These are phyloP conservation scores for Peronospora farinosa DNA, from an alignment of 352 stramenopile genomes.

Conservation along the genomic window DNA sequence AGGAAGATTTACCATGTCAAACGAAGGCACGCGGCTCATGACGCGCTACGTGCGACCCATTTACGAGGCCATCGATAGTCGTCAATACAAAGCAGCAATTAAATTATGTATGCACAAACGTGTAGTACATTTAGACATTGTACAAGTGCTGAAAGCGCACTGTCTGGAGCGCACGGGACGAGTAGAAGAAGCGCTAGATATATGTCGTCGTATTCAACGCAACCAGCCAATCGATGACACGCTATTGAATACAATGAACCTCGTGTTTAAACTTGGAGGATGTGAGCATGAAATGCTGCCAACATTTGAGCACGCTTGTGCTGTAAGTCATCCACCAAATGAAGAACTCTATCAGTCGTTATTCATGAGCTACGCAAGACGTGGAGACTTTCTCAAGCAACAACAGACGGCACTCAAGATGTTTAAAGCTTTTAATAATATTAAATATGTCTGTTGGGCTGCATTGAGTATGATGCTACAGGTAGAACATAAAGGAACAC, in stretches of 20 bases:
- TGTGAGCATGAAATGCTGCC: slow-evolving; percentile 75
- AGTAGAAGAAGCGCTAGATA: slow-evolving; percentile 61
- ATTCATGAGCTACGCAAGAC: slow-evolving; percentile 61
- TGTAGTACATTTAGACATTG: slow-evolving; percentile 66
- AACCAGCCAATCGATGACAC: slow-evolving; percentile 72
- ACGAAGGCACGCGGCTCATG: slow-evolving; percentile 51
- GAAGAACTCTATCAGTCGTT: slow-evolving; percentile 70
- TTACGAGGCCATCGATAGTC: slow-evolving; percentile 78
- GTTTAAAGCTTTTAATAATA: slow-evolving; percentile 67
- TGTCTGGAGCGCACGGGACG: slow-evolving; percentile 74
- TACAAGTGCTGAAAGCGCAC: slow-evolving; percentile 80
- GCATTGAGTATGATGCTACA: slow-evolving; percentile 80
- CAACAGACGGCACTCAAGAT: slow-evolving; percentile 85
- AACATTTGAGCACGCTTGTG: slow-evolving; percentile 66
- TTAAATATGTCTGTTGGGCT: slow-evolving; percentile 81
- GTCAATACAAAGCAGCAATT: slow-evolving; percentile 78
- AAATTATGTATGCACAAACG: slow-evolving; percentile 81
- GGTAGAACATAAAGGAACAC: slow-evolving; percentile 57
- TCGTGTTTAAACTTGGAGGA: slow-evolving; percentile 73
- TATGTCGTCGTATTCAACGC: slow-evolving; percentile 57
- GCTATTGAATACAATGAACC: slow-evolving; percentile 77
- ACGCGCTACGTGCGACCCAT: slow-evolving; percentile 76
- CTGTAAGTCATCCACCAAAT: slow-evolving; percentile 37
- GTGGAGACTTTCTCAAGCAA: slow-evolving; percentile 74
- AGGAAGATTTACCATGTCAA: slow-evolving; percentile 32